Percentiles rank a stretch among this genome's conserved stretches.
phyloP scores from a whole-genome alignment of 2,329 filamentous ascomycete species.

The Penicillium expansum region DNA sequence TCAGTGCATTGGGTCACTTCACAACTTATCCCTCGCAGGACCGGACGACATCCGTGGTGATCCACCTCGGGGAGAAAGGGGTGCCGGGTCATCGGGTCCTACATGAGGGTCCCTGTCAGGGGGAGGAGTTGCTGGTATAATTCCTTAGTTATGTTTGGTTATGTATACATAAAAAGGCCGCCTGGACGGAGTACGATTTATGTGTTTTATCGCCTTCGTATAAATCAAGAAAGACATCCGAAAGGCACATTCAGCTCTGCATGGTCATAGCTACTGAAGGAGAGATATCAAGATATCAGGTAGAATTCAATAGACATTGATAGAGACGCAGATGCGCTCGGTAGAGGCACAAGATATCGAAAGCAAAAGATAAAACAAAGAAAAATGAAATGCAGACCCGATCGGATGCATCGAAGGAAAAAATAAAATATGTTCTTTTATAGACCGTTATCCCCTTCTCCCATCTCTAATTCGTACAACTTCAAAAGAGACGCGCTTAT shows the following conservation, averaged over 20 bases:
- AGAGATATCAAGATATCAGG: conserved; percentile 1
- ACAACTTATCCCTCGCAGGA: conserved; percentile 43
- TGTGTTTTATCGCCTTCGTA: not conserved
- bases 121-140: conserved; percentile 13
- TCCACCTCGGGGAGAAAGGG: conserved; percentile 38
- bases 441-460: conserved; percentile 20
- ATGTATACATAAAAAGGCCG: not conserved
- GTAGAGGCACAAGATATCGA: conserved; percentile 14
- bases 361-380: conserved; percentile 7
- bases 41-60: conserved; percentile 37
- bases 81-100: conserved; percentile 43
- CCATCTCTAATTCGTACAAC: conserved; percentile 15
- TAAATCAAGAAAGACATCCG: not conserved
- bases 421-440: conserved; percentile 18
- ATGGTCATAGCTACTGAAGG: not conserved
- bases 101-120: conserved; percentile 41
- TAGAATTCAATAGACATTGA: conserved; percentile 9
- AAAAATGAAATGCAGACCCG: conserved; percentile 13
- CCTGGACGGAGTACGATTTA: not conserved
- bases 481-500: conserved; percentile 20
- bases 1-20: conserved; percentile 42
- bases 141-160: not conserved
- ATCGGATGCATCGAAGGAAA: conserved; percentile 11
- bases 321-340: conserved; percentile 11
- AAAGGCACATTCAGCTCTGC: not conserved